phyloP scores from a whole-genome alignment of 371 early-diverging fungal species.

The Mucor circinelloides region DNA sequence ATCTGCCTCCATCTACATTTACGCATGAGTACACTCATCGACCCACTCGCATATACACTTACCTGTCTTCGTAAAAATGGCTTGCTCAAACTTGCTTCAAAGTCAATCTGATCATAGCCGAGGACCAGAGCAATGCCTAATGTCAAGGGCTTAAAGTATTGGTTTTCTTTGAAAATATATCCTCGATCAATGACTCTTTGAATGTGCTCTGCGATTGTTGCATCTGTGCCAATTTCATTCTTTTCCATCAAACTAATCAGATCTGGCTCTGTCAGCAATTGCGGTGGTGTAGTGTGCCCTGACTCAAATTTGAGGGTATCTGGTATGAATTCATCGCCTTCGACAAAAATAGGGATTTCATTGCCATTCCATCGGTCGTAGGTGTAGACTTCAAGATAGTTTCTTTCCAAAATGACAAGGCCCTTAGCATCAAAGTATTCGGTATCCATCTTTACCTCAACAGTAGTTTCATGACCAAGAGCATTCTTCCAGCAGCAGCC shows the following conservation, averaged over 20 bases:
- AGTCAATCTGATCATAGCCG: constrained; percentile 89
- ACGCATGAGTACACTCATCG: not conserved
- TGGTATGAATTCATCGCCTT: constrained; percentile 78
- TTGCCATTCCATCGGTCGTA: constrained; percentile 93
- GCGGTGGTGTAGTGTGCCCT: constrained; percentile 84
- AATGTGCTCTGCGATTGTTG: constrained; percentile 99
- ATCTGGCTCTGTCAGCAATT: constrained; percentile 90
- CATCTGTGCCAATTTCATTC: constrained; percentile 99
- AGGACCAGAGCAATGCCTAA: constrained; percentile 93
- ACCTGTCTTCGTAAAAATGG: constrained; percentile 85
- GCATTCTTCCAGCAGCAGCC: constrained; percentile 97
- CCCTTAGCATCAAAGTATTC: constrained; percentile 82
- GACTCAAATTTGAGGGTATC: constrained; percentile 61
- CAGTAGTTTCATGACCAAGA: constrained; percentile 84
- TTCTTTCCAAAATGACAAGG: constrained; percentile 77
- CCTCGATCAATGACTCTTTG: constrained; percentile 92
- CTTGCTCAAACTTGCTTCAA: constrained; percentile 82
- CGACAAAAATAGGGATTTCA: constrained; percentile 73
- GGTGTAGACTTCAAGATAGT: constrained; percentile 95
- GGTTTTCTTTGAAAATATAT: constrained; percentile 79
- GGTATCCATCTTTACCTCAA: constrained; percentile 66
- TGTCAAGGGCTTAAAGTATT: constrained; percentile 81
- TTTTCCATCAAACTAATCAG: constrained; percentile 97
- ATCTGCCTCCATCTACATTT: constrained; percentile 67
- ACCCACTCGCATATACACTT: constrained; percentile 1